Percentiles rank a stretch among this genome's conserved stretches.
These are phyloP conservation scores for Lathyrus tuberosus DNA, from an alignment of 306 rosid species.

Conservation along the genomic window DNA sequence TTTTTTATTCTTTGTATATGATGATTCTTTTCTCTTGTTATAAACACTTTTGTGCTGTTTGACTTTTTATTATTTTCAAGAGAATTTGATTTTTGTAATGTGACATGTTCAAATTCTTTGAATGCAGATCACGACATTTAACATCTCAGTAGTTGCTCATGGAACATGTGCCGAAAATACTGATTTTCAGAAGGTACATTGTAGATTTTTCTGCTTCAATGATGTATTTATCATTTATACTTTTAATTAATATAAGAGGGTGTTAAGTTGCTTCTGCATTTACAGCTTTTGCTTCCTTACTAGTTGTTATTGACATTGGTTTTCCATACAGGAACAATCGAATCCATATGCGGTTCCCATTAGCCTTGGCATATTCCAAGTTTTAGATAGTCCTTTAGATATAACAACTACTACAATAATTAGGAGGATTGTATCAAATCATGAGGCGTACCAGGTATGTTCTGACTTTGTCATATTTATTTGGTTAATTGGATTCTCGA, in stretches of 20 bases:
- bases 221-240: slow-evolving; percentile 15
- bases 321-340: slow-evolving; percentile 59
- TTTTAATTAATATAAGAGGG: slow-evolving; percentile 6
- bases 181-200: slow-evolving; percentile 86
- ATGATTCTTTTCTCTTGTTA: slow-evolving; percentile 31
- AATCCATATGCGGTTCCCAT: slow-evolving; percentile 92
- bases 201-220: slow-evolving; percentile 18
- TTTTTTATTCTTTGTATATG: slow-evolving; percentile 7
- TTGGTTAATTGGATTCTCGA: slow-evolving; percentile 7
- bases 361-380: slow-evolving; percentile 79
- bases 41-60: slow-evolving; percentile 4
- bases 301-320: slow-evolving; percentile 36
- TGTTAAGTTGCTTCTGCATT: slow-evolving; percentile 11
- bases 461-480: neutral
- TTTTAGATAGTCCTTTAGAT: slow-evolving; percentile 78
- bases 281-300: slow-evolving; percentile 11
- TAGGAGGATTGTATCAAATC: slow-evolving; percentile 83
- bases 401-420: slow-evolving; percentile 89
- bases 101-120: slow-evolving; percentile 38
- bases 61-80: neutral
- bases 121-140: slow-evolving; percentile 82
- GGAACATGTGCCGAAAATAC: slow-evolving; percentile 83
- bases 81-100: slow-evolving; percentile 14
- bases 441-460: slow-evolving; percentile 89
- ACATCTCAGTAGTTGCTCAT: slow-evolving; percentile 87